These are phyloP conservation scores for Calocera viscosa DNA, from an alignment of 768 basidiomycete genomes.

Conservation along the genomic window DNA sequence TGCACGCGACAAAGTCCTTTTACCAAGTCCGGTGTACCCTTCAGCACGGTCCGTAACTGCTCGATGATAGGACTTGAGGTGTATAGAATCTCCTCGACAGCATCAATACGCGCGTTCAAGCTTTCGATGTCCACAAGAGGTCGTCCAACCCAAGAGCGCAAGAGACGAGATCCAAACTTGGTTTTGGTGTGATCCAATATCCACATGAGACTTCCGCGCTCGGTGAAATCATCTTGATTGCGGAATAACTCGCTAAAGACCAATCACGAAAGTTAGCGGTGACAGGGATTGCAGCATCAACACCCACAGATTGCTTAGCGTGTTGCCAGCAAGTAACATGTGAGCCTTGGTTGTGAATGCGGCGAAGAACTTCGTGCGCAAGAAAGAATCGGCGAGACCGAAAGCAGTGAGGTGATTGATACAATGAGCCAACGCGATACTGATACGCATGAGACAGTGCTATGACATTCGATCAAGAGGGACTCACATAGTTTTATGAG, in stretches of 20 bases:
- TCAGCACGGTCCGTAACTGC: conserved; percentile 55
- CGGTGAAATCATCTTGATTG: conserved; percentile 70
- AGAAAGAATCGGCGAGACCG: conserved; percentile 62
- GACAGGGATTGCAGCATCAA: background rate
- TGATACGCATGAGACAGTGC: conserved; percentile 30
- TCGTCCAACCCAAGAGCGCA: conserved; percentile 75
- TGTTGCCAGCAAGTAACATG: conserved; percentile 84
- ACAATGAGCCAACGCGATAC: conserved; percentile 59
- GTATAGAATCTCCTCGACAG: conserved; percentile 63
- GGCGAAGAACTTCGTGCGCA: conserved; percentile 64
- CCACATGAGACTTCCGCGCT: conserved; percentile 68
- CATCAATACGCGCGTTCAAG: conserved; percentile 52
- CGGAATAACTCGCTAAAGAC: conserved; percentile 68
- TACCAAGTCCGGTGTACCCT: conserved; percentile 71
- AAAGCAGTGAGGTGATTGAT: conserved; percentile 62
- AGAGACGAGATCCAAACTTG: conserved; percentile 70
- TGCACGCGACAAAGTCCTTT: conserved; percentile 79
- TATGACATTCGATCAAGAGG: background rate
- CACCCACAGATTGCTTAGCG: conserved; percentile 59
- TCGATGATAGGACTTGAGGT: conserved; percentile 48
- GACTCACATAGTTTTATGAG: conserved; percentile 29
- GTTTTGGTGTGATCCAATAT: conserved; percentile 80
- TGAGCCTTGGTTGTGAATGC: conserved; percentile 63
- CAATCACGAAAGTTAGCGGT: background rate
- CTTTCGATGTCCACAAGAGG: conserved; percentile 55